Evolutionary conservation across 768 basidiomycete species (phyloP).

Genomic region (Clavaria fumosa): DNA sequence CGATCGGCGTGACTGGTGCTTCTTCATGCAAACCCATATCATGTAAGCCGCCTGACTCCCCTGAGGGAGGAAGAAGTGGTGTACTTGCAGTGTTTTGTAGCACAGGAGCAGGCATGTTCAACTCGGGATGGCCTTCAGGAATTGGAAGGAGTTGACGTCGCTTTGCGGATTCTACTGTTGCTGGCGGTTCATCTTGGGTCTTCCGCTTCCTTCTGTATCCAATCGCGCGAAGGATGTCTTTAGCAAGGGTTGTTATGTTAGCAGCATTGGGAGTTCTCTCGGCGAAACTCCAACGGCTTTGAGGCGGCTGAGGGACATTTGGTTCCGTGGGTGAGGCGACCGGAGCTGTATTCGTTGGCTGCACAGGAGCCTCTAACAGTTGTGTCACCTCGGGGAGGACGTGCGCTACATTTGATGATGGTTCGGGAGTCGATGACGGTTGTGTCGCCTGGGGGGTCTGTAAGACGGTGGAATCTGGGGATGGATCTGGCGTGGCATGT

Average conservation of each 20-base stretch:
- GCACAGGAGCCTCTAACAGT: background rate
- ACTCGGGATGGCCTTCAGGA: too few species aligned
- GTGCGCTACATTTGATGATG: background rate
- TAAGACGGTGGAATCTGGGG: background rate
- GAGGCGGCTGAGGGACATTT: too few species aligned
- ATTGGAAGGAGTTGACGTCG: background rate
- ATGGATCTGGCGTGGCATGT: background rate
- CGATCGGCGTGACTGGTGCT: background rate
- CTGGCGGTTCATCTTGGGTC: conserved; percentile 10
- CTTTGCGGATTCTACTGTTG: background rate
- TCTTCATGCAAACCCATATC: background rate
- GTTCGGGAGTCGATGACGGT: background rate
- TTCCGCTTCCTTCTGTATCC: conserved; percentile 16
- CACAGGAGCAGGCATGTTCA: background rate
- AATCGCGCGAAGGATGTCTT: conserved; percentile 40
- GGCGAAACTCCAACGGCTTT: too few species aligned
- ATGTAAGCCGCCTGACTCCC: too few species aligned
- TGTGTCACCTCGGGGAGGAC: background rate
- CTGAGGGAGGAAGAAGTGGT: too few species aligned
- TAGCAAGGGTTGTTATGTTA: conserved; percentile 36
- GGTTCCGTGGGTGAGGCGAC: background rate
- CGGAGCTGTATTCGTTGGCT: background rate
- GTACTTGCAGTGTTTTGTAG: too few species aligned
- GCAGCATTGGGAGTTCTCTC: conserved; percentile 27
- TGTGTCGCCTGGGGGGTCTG: background rate